Base-by-base conservation (phyloP, 331 rosid genomes). In the Ulmus americana region DNA sequence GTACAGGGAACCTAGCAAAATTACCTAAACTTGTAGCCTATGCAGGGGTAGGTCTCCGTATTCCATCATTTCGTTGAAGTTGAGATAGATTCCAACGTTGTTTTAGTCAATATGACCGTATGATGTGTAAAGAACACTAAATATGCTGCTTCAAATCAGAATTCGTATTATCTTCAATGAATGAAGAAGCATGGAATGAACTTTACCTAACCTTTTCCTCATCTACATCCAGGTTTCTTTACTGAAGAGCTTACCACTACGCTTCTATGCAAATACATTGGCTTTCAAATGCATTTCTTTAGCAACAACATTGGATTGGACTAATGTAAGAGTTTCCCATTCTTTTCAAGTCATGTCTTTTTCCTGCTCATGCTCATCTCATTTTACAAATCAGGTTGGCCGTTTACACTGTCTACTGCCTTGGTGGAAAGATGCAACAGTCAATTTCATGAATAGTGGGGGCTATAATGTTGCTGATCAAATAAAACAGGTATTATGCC, bases 341-440 rank as follows among this genome's bases (percentile, higher is more conserved):
- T 53, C 6, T 15, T 48, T 8, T 55, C 52, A 39, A 57, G 46
- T 28, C 3, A 28, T 2, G 2, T 28, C 35, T 28, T 28, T 28
- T 28, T 28, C 35, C 35, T 28, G 35, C 35, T 28, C 35, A 28
- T 28, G 52, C 8, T 28, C 6, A 0, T 70, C 44, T 2, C 6
- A 12, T 65, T 58, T 69, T 46, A 7, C 38, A 52, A 66, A 42
- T 51, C 12, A 83, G 88, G 81, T 83, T 5, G 85, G 85, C 13
- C 83, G 85, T 42, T 80, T 83, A 68, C 85, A 83, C 64, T 80
- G 83, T 64, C 63, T 80, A 44, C 60, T 75, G 40, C 85, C 88
- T 58, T 83, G 88, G 85, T 83, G 88, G 85, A 66, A 80, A 45
- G 83, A 83, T 39, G 75, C 85, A 59, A 83, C 78, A 4, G 40